These are phyloP conservation scores for Gomphus sp. DNA, from an alignment of 1,284 basidiomycete genomes.

Conservation along the genomic window DNA sequence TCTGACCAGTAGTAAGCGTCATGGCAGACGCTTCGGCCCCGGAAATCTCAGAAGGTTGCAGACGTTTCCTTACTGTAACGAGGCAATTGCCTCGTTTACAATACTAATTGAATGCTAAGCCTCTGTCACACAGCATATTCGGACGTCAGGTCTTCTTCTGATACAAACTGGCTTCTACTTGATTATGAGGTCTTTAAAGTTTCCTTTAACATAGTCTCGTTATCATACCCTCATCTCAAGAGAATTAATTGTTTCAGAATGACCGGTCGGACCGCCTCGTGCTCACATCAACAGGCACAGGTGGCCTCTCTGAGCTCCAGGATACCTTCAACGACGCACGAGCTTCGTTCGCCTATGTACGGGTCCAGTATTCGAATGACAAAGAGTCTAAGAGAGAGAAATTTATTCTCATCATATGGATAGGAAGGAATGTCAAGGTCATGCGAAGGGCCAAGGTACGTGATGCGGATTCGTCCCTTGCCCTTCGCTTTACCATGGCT, in stretches of 20 bases:
- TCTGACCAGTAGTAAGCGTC: slow-evolving; percentile 2
- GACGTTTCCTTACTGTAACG: background rate
- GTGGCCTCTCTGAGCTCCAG: slow-evolving; percentile 68
- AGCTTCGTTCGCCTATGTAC: slow-evolving; percentile 77
- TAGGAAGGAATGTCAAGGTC: slow-evolving; percentile 75
- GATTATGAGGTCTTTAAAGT: slow-evolving; percentile 67
- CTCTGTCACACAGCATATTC: slow-evolving; percentile 56
- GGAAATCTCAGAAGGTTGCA: slow-evolving; percentile 66
- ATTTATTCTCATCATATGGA: slow-evolving; percentile 87
- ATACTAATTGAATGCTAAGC: too few relatives aligned
- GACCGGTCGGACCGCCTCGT: slow-evolving; percentile 79
- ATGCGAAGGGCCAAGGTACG: slow-evolving; percentile 86
- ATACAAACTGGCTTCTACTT: slow-evolving; percentile 78
- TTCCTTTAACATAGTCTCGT: slow-evolving; percentile 4
- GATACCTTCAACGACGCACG: slow-evolving; percentile 64
- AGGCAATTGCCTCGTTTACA: background rate
- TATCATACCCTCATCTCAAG: slow-evolving; percentile 11
- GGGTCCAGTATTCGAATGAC: slow-evolving; percentile 80
- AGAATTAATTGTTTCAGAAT: slow-evolving; percentile 32
- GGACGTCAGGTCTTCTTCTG: slow-evolving; percentile 72
- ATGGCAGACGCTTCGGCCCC: slow-evolving; percentile 84
- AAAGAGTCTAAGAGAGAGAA: slow-evolving; percentile 83
- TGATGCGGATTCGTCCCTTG: slow-evolving; percentile 19
- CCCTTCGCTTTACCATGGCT: background rate
- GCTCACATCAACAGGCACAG: slow-evolving; percentile 69